These are phyloP conservation scores for Kernera saxatilis DNA, from an alignment of 345 rosid genomes.

Conservation along the genomic window DNA sequence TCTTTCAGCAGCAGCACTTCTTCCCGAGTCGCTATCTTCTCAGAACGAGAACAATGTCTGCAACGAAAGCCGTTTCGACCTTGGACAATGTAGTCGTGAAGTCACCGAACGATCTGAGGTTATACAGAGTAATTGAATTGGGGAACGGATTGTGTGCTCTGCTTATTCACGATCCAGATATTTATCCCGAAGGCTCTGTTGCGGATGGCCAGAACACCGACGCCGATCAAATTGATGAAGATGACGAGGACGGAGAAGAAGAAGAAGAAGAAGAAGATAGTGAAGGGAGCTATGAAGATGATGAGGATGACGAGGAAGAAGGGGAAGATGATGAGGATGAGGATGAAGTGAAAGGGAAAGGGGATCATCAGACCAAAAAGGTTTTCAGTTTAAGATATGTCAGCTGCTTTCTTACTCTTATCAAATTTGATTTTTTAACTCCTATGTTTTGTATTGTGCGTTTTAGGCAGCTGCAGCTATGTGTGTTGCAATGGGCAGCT, in stretches of 20 bases:
- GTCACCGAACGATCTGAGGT: slow-evolving; percentile 73
- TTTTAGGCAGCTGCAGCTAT: slow-evolving; percentile 97
- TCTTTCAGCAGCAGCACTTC: slow-evolving; percentile 2
- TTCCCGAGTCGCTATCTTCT: neutral
- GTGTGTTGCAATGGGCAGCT: slow-evolving; percentile 98
- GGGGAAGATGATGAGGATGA: slow-evolving; percentile 25
- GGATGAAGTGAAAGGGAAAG: slow-evolving; percentile 21
- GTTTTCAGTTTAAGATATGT: slow-evolving; percentile 7
- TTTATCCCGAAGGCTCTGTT: slow-evolving; percentile 46
- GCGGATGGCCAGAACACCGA: neutral
- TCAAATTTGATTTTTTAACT: neutral
- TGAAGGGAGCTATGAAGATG: slow-evolving; percentile 28
- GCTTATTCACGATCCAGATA: slow-evolving; percentile 94
- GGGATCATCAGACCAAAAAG: slow-evolving; percentile 74
- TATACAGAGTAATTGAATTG: slow-evolving; percentile 65
- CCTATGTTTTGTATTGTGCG: neutral
- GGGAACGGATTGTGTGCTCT: slow-evolving; percentile 75
- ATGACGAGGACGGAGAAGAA: slow-evolving; percentile 31
- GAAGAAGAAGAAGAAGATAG: slow-evolving; percentile 36
- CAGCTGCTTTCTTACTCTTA: neutral
- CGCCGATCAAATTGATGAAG: slow-evolving; percentile 23
- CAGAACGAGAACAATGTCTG: slow-evolving; percentile 34
- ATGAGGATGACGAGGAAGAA: slow-evolving; percentile 28
- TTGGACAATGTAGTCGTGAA: slow-evolving; percentile 64
- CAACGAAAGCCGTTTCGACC: slow-evolving; percentile 26